Evolutionary conservation across 768 basidiomycete species (phyloP).

Genomic region (Lactarius tabidus): DNA sequence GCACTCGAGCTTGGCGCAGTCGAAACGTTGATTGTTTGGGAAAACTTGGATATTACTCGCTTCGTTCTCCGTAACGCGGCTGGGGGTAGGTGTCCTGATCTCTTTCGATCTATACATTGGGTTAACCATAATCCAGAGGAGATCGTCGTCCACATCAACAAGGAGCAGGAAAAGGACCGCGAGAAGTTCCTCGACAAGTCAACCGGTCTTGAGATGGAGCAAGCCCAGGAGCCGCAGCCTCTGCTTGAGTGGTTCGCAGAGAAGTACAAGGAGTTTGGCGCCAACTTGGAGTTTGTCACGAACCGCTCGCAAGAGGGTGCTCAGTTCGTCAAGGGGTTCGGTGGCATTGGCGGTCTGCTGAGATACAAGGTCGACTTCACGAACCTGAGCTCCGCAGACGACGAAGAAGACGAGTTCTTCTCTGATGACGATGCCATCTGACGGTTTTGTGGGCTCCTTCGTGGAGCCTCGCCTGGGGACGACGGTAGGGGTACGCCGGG

Average conservation of each 20-base stretch:
- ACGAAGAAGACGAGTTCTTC: conserved; percentile 81
- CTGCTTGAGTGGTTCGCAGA: conserved; percentile 99
- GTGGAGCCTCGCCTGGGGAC: conserved; percentile 64
- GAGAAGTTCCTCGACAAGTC: conserved; percentile 96
- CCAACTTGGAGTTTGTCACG: conserved; percentile 92
- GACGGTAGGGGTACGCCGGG: conserved; percentile 53
- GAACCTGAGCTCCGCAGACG: conserved; percentile 68
- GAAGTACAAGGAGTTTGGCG: conserved; percentile 97
- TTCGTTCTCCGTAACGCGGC: conserved; percentile 89
- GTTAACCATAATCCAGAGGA: conserved; percentile 54
- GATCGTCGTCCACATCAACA: conserved; percentile 69
- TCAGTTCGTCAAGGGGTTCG: conserved; percentile 98
- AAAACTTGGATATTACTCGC: conserved; percentile 89
- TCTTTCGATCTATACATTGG: background rate
- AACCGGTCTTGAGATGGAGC: conserved; percentile 95
- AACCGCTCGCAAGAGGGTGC: conserved; percentile 96
- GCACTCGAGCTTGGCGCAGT: conserved; percentile 94
- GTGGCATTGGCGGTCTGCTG: conserved; percentile 92
- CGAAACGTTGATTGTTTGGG: conserved; percentile 98
- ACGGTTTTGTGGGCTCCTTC: conserved; percentile 78
- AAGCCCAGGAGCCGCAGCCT: conserved; percentile 70
- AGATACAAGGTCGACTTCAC: conserved; percentile 98
- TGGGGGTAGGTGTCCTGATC: conserved; percentile 50
- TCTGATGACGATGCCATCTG: conserved; percentile 75
- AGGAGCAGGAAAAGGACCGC: conserved; percentile 87